These are phyloP conservation scores for Citrus trifoliata DNA, from an alignment of 345 rosid genomes.

Conservation along the genomic window DNA sequence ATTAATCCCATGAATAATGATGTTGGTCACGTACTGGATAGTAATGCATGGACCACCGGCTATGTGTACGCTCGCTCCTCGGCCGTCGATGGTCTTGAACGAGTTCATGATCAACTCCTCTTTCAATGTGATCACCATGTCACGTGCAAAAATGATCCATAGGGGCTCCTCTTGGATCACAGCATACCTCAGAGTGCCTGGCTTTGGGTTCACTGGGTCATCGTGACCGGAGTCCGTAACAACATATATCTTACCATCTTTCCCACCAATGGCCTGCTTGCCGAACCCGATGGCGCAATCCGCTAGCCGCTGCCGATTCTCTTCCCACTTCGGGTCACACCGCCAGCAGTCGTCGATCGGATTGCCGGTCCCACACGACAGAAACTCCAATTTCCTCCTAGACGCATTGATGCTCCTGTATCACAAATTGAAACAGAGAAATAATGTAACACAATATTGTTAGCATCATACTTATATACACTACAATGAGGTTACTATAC, in stretches of 20 bases:
- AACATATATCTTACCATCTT: slow-evolving; percentile 56
- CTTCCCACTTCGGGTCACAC: slow-evolving; percentile 53
- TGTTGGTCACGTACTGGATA: slow-evolving; percentile 54
- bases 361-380: slow-evolving; percentile 62
- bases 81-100: slow-evolving; percentile 62
- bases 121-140: slow-evolving; percentile 57
- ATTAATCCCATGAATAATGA: slow-evolving; percentile 50
- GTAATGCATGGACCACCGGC: slow-evolving; percentile 68
- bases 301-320: slow-evolving; percentile 52
- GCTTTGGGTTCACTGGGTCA: slow-evolving; percentile 54
- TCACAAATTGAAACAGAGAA: neutral
- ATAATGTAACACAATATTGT: neutral
- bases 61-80: slow-evolving; percentile 53
- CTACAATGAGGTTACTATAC: neutral
- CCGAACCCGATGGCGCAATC: slow-evolving; percentile 66
- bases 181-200: slow-evolving; percentile 59
- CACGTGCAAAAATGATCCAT: slow-evolving; percentile 59
- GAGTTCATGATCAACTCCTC: slow-evolving; percentile 61
- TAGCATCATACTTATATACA: neutral
- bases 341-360: slow-evolving; percentile 75
- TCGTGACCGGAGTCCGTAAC: slow-evolving; percentile 42
- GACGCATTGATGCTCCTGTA: slow-evolving; percentile 55
- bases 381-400: slow-evolving; percentile 55
- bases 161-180: slow-evolving; percentile 58
- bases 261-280: slow-evolving; percentile 62